Percentiles rank a stretch among this genome's conserved stretches.
These are phyloP conservation scores for Ocimum tenuiflorum DNA, from an alignment of 257 asterid genomes.

Conservation along the genomic window DNA sequence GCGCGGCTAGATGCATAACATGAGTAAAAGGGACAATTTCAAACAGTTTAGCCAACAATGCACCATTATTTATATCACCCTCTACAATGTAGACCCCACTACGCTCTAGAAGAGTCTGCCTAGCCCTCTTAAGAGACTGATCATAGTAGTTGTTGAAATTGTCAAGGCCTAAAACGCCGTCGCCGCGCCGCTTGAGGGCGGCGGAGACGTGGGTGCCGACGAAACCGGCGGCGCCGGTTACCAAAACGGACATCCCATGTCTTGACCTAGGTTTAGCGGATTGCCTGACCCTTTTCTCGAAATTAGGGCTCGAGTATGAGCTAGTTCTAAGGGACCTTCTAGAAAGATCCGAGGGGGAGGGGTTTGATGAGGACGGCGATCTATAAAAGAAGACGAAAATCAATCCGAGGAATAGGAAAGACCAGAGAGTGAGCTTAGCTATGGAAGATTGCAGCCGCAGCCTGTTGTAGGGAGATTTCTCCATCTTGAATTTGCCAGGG, in stretches of 20 bases:
- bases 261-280: slow-evolving; percentile 44
- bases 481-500: slow-evolving; percentile 66
- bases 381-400: slow-evolving; percentile 40
- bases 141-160: slow-evolving; percentile 55
- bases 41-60: slow-evolving; percentile 35
- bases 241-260: slow-evolving; percentile 44
- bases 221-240: slow-evolving; percentile 61
- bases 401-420: slow-evolving; percentile 37
- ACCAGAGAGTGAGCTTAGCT: slow-evolving; percentile 54
- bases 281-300: slow-evolving; percentile 36
- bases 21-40: slow-evolving; percentile 45
- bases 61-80: slow-evolving; percentile 46
- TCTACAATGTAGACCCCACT: slow-evolving; percentile 50
- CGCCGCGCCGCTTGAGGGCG: slow-evolving; percentile 48
- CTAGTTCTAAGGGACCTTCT: slow-evolving; percentile 51
- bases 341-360: slow-evolving; percentile 40
- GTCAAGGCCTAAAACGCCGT: slow-evolving; percentile 53
- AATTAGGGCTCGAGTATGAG: slow-evolving; percentile 28
- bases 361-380: slow-evolving; percentile 37
- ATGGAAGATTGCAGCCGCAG: slow-evolving; percentile 36
- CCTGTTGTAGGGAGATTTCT: slow-evolving; percentile 39
- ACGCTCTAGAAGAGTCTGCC: slow-evolving; percentile 43
- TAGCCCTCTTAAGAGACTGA: slow-evolving; percentile 44
- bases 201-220: slow-evolving; percentile 60
- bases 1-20: slow-evolving; percentile 63